A percentile compares a stretch with the other conserved stretches of the same genome.
These are phyloP conservation scores for Tetrahymena malaccensis DNA, from an alignment of 73 alveolate genomes.

Conservation along the genomic window DNA sequence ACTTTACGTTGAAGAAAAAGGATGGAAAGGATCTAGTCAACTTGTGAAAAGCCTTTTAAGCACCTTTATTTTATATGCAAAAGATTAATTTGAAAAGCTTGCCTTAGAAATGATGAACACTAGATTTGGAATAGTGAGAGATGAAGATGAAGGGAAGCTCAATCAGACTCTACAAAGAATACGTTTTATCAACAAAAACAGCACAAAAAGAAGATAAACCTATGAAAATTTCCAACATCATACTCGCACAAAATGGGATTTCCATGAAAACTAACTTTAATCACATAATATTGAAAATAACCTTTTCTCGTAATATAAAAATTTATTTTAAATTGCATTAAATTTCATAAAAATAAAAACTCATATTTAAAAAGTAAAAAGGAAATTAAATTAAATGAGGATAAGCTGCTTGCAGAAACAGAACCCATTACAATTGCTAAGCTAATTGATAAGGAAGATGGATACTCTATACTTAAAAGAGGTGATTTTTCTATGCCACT, in stretches of 20 bases:
- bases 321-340: neutral
- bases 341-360: neutral
- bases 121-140: constrained; percentile 2
- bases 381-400: neutral
- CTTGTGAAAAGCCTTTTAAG: constrained; percentile 29
- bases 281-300: neutral
- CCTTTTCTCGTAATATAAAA: neutral
- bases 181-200: neutral
- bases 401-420: neutral
- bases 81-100: constrained; percentile 23
- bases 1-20: constrained; percentile 50
- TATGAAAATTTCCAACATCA: neutral
- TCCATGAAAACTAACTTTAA: neutral
- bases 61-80: constrained; percentile 43
- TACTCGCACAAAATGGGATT: neutral
- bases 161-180: neutral
- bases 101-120: constrained; percentile 44
- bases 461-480: neutral
- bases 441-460: neutral
- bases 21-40: constrained; percentile 38
- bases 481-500: constrained; percentile 33
- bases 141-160: neutral
- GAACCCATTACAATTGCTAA: neutral
- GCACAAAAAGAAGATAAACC: neutral
- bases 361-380: neutral